Evolutionary conservation across 768 basidiomycete species (phyloP), one percentile per base, ranked within the genome.

Genomic region (Podaxis sp.): DNA sequence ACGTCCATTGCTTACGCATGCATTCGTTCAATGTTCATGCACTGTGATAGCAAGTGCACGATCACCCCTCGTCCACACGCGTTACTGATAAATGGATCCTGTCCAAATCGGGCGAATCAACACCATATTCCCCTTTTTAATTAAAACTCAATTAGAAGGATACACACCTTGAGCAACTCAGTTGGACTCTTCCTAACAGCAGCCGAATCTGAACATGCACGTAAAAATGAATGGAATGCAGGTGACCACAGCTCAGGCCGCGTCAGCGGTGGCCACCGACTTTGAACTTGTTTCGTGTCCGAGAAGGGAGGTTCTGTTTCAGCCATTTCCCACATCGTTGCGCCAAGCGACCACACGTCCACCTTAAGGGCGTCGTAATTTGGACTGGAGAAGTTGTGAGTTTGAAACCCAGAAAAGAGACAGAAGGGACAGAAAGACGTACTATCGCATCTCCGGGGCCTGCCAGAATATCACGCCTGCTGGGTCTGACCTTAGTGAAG

Each of bases 381-480:
- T 11, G 88, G 86, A 55, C 88, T 89, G 58, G 25, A 40, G 4
- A 50, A 9, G 37, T 5, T 19, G 22, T 22, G 54, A 55, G 54
- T 22, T 38, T 4, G 12, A 19, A 37, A 22, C 54, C 0, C 2
- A 24, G 15, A 12, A 17, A 41, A n/a, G 29, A 54, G 7, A 33
- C 33, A 9, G 33, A 33, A 33, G 8, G 43, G 43, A 53, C 19
- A 47, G 37, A 47, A 54, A 36, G 24, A 61, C 88, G 68, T 70
- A 91, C 90, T 71, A 77, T 75, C 90, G 82, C 66, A 92, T 80
- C 75, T 93, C 91, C 27, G 92, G 91, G 24, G 91, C 89, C 81
- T 93, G 91, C 91, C 91, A 94, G 75, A 87, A 93, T 19, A 85
- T 71, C 19, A 93, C 90, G 6, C 91, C 91, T 2, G 84, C 89